Conservation (phyloP, 2,329 filamentous ascomycete species). For the Diplodia scrobiculata region DNA sequence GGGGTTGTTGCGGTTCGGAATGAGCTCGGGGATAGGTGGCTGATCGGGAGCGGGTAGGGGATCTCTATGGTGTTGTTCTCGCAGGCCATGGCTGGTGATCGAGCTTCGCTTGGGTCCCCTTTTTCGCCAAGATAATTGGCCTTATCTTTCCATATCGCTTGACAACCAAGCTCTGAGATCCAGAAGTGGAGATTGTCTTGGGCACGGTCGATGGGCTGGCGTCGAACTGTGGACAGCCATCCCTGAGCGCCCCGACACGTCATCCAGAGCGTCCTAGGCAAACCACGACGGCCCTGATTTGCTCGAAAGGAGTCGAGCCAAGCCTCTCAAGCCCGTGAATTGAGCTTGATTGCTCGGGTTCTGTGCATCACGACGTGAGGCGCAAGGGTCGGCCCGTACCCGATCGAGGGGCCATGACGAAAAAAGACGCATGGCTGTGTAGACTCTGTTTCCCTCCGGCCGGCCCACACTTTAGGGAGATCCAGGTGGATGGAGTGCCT, state of each 20-base stretch:
- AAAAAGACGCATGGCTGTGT: constrained; percentile 19
- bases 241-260: constrained; percentile 10
- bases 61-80: constrained; percentile 2
- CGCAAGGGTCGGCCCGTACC: constrained; percentile 23
- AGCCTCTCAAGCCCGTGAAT: constrained; percentile 2
- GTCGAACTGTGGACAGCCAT: neutral
- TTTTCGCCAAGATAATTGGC: neutral
- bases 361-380: constrained; percentile 15
- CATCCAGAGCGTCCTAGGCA: neutral
- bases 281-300: neutral
- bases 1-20: neutral
- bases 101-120: neutral
- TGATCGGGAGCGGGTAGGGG: constrained; percentile 9
- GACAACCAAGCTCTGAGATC: neutral
- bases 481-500: neutral
- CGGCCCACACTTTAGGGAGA: neutral
- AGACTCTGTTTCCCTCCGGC: neutral
- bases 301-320: neutral
- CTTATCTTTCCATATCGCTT: constrained; percentile 3
- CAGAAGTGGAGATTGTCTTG: neutral
- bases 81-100: constrained; percentile 2
- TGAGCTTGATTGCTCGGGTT: constrained; percentile 1
- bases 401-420: constrained; percentile 5
- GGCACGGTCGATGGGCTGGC: neutral
- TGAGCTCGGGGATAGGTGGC: constrained; percentile 21